Evolutionary conservation across 306 rosid species (phyloP), one percentile per base, ranked within the genome.

Genomic region (Dryas drummondii): DNA sequence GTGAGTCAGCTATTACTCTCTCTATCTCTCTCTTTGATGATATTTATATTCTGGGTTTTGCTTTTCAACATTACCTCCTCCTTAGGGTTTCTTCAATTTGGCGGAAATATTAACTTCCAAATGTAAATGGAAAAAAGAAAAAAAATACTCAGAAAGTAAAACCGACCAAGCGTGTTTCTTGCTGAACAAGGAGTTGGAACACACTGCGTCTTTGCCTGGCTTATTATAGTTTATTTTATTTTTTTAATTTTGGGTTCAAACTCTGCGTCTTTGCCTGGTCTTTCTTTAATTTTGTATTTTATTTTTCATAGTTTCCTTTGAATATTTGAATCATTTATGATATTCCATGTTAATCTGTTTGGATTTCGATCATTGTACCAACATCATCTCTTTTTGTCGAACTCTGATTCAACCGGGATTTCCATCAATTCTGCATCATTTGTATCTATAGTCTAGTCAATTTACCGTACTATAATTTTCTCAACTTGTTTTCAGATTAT

Each of bases 121-220:
- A 50, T 49, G 13, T 50, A 46, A 68, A 50, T 26, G 13, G 9
- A 47, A 40, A 67, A 67, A 6, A 0, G 4, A 74, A 22, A 27
- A 27, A 49, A 14, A 49, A 7, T 49, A 69, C 61, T n/a, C 9
- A 69, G 47, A 37, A 51, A 69, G 49, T 52, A 41, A 44, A 40
- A 42, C 55, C 75, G 65, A 57, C 75, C 32, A 40, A 70, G 42
- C 74, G 53, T 48, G 14, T 71, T 70, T 53, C 74, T 70, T 70
- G 75, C 64, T 44, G 41, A 41, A 40, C 75, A 71, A 72, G 76
- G 54, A 65, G 16, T 45, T 66, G 9, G 53, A 14, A 62, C 47
- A 62, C 47, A 41, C 22, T 42, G 17, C 56, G 6, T 10, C 61
- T 52, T 69, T 51, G 50, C 74, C 49, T n/a, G 51, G 6, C 55